Conservation (phyloP, 2,329 filamentous ascomycete genomes). For the Rhynchosporium secalis region DNA sequence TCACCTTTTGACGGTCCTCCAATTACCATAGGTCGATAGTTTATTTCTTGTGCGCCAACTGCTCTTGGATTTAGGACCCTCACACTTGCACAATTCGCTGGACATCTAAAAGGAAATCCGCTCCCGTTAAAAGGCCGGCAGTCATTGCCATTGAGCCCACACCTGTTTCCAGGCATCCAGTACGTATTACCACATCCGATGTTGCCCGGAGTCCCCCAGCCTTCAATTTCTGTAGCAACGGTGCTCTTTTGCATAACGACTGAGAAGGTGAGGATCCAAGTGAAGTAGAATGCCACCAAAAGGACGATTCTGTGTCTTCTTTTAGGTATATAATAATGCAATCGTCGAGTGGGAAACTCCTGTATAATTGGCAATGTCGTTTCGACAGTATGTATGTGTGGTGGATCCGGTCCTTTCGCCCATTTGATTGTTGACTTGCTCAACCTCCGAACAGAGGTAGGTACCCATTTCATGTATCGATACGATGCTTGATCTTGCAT, state of each 20-base stretch:
- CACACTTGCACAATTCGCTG: slow-evolving; percentile 67
- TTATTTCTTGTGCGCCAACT: slow-evolving; percentile 67
- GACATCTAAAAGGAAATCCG: slow-evolving; percentile 72
- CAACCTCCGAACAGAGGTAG: slow-evolving; percentile 53
- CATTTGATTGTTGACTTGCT: slow-evolving; percentile 48
- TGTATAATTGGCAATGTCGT: slow-evolving; percentile 68
- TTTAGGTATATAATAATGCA: slow-evolving; percentile 63
- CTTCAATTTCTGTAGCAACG: slow-evolving; percentile 59
- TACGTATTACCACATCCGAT: slow-evolving; percentile 69
- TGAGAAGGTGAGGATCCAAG: slow-evolving; percentile 70
- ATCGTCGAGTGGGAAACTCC: slow-evolving; percentile 61
- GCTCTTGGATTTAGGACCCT: slow-evolving; percentile 70
- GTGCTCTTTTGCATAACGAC: slow-evolving; percentile 67
- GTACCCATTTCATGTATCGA: slow-evolving; percentile 56
- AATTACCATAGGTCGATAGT: slow-evolving; percentile 65
- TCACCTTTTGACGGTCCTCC: slow-evolving; percentile 58
- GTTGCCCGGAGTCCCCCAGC: slow-evolving; percentile 64
- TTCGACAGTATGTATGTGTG: slow-evolving; percentile 52
- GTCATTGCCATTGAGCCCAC: slow-evolving; percentile 71
- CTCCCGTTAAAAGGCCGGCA: slow-evolving; percentile 74
- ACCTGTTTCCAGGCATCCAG: slow-evolving; percentile 70
- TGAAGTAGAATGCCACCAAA: slow-evolving; percentile 58
- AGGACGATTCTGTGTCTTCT: slow-evolving; percentile 59
- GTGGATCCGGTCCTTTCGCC: slow-evolving; percentile 56
- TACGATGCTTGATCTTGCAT: slow-evolving; percentile 54